Conservation (phyloP, 371 early-diverging fungal genomes). For the Zancudomyces culisetae region DNA sequence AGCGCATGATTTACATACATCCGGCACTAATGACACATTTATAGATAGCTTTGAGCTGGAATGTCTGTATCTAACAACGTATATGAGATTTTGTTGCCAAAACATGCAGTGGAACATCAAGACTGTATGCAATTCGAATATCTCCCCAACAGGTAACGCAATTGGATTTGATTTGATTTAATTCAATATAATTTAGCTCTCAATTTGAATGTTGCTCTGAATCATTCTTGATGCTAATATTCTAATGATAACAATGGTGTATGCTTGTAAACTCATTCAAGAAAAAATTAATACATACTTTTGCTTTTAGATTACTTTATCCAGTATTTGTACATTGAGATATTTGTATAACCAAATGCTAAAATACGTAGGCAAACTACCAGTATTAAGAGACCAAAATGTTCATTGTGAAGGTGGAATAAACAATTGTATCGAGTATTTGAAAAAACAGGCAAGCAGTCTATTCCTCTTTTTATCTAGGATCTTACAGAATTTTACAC, state of each 20-base stretch:
- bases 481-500: too few relatives aligned
- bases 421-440: not conserved
- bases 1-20: too few relatives aligned
- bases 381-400: conserved; percentile 1
- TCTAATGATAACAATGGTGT: not conserved
- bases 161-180: not conserved
- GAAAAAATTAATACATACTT: too few relatives aligned
- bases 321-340: not conserved
- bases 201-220: too few relatives aligned
- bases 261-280: too few relatives aligned
- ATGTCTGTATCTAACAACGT: not conserved
- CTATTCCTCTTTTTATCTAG: not conserved
- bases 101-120: not conserved
- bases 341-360: not conserved
- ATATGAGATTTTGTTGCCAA: not conserved
- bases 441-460: conserved; percentile 3
- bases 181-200: too few relatives aligned
- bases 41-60: not conserved
- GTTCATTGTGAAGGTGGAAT: not conserved
- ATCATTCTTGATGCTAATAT: not conserved
- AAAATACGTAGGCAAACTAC: not conserved
- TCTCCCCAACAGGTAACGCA: not conserved
- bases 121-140: not conserved
- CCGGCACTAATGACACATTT: too few relatives aligned
- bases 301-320: too few relatives aligned